These are phyloP conservation scores for Emmonsiellopsis sp. DNA, from an alignment of 2,329 filamentous ascomycete genomes.

Conservation along the genomic window DNA sequence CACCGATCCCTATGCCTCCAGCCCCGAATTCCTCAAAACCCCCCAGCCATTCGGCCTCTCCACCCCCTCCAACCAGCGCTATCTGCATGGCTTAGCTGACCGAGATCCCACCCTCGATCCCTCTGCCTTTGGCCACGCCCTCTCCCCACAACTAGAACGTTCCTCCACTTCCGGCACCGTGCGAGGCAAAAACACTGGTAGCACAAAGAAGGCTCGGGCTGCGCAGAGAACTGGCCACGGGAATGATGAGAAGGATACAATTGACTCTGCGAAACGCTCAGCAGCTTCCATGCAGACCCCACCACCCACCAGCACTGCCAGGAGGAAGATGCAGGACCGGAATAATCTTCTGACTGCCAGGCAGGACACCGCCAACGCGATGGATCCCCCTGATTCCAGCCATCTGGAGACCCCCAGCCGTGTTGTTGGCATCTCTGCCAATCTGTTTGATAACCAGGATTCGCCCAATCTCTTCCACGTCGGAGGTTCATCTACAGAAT, in stretches of 20 bases:
- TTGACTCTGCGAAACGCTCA: slow-evolving; percentile 29
- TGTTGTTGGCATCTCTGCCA: slow-evolving; percentile 35
- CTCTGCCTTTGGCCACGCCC: not conserved
- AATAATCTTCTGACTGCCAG: not conserved
- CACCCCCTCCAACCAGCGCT: slow-evolving; percentile 22
- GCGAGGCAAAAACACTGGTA: slow-evolving; percentile 9
- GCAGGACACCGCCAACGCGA: slow-evolving; percentile 2
- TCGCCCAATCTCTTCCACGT: slow-evolving; percentile 50
- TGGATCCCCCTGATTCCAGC: slow-evolving; percentile 10
- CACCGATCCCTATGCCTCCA: slow-evolving; percentile 38
- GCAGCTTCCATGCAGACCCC: slow-evolving; percentile 51
- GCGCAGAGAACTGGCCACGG: slow-evolving; percentile 7
- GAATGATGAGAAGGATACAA: slow-evolving; percentile 25
- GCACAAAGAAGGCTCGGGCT: slow-evolving; percentile 1
- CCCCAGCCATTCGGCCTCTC: slow-evolving; percentile 30
- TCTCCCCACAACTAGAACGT: slow-evolving; percentile 1
- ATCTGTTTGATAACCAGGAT: slow-evolving; percentile 47
- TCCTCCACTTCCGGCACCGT: not conserved
- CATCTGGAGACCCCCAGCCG: slow-evolving; percentile 39
- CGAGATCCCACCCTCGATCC: slow-evolving; percentile 4
- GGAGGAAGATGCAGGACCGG: slow-evolving; percentile 34
- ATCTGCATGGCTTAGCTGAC: slow-evolving; percentile 10
- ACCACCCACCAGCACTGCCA: slow-evolving; percentile 50
- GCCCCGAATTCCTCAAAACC: slow-evolving; percentile 36
- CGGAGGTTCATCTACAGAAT: slow-evolving; percentile 44